Base-by-base conservation (phyloP, 768 basidiomycete genomes). In the Steccherinum ochraceum region DNA sequence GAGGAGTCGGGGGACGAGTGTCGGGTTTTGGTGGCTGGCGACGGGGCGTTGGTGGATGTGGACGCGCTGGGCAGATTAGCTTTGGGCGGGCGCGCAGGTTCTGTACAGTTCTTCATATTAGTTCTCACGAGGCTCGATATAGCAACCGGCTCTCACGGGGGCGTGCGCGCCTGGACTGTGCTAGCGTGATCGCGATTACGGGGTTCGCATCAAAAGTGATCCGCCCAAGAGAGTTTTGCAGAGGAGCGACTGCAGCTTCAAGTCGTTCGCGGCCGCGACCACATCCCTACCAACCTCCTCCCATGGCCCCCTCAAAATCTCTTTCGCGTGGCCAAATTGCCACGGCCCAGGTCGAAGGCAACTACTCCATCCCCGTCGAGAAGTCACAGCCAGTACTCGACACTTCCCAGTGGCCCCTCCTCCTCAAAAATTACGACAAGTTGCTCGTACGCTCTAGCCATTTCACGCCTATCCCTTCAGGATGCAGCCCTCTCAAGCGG, bases 401-500 rank as follows among this genome's bases (percentile, higher is more conserved):
- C 65, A 98, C 96, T 18, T 95, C 93, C 0, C 78, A 97, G 71
- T 99, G 96, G 96, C 96, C 96, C 27, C 76, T 99, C 7, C 81
- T 99, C 3, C 78, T 99, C 52, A 99, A 97, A 81, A 97, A 99
- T 69, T 99, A 98, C 69, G 95, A 97, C 78, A 95, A 96, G 67
- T 74, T 96, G 18, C 84, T 95, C 52, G 82, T 93, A 60, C 86
- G 96, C 51, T 94, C 93, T 24, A 86, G 89, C 52, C 96, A 99
- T 74, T 99, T 97, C 70, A 98, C 96, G 7, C 96, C 95, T 52
- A 96, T 99, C 62, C 93, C 94, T 23, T 79, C 85, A 19, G 95
- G 96, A 39, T 92, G 86, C 66, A 90, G 86, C 59, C 96, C 96
- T 40, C 74, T 99, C 60, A 98, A 96, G 72, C 86, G 96, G 47